A percentile compares a stretch with the other conserved stretches of the same genome.
These are phyloP conservation scores for Psidium guajava DNA, from an alignment of 345 rosid species.

Conservation along the genomic window DNA sequence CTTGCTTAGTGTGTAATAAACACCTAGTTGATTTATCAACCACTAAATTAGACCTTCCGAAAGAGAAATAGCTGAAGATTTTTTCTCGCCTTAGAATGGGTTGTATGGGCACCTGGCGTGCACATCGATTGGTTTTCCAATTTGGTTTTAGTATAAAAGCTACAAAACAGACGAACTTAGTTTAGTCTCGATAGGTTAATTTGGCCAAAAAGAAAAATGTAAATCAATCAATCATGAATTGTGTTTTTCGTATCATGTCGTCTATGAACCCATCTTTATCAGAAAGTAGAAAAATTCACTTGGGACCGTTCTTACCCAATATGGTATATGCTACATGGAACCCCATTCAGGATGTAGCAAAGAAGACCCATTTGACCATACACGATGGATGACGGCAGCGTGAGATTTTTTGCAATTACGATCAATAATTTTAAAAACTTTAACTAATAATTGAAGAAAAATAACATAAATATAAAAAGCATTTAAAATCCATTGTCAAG, in stretches of 20 bases:
- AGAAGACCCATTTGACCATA: not conserved
- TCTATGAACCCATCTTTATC: too few relatives aligned
- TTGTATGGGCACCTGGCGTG: not conserved
- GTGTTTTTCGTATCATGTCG: too few relatives aligned
- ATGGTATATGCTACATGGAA: not conserved
- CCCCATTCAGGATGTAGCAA: not conserved
- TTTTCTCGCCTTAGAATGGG: not conserved
- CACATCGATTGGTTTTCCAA: not conserved
- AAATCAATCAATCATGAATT: too few relatives aligned
- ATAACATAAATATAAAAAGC: too few relatives aligned
- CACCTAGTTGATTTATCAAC: not conserved
- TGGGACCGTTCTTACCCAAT: not conserved
- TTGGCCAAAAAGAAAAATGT: too few relatives aligned
- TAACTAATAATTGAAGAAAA: rapidly evolving
- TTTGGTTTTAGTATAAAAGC: not conserved
- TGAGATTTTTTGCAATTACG: too few relatives aligned
- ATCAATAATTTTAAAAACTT: too few relatives aligned
- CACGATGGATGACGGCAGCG: not conserved
- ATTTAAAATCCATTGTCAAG: not conserved
- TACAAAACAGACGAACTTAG: not conserved
- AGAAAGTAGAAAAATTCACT: not conserved
- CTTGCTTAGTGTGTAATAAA: not conserved
- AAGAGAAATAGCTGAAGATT: not conserved
- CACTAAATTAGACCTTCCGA: not conserved
- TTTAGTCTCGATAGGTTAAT: too few relatives aligned